Evolutionary conservation across 129 eudicot species (phyloP), one percentile per base, ranked within the genome.

Genomic region (Centella asiatica): DNA sequence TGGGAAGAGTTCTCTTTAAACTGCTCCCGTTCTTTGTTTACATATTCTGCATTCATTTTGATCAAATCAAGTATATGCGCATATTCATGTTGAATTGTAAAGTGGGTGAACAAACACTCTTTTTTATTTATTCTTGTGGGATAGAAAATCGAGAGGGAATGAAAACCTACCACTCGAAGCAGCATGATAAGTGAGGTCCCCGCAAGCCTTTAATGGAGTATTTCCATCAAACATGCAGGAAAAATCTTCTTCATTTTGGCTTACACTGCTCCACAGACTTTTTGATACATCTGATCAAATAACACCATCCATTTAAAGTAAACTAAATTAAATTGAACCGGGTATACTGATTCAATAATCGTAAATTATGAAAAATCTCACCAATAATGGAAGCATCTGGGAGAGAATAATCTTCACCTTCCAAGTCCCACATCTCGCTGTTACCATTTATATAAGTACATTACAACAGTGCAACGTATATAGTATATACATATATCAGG

Each of bases 181-280:
- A 69, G 60, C 81, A 61, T 79, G 77, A 65, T 76, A 83, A 57
- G 85, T 63, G 71, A 85, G 44, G 59, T 86, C 95, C 58, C 88
- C 95, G 48, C 89, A 90, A 51, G 92, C 84, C 66, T 86, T 90
- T 29, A 86, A 74, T 12, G 97, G 97, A 37, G 95, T 90, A 4
- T 90, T 77, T 77, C 74, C 92, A 71, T 86, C 71, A 31, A 89
- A 74, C 69, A 83, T 74, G 28, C 55, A 78, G 22, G 86, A 75
- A 44, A 78, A 58, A 74, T 75, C 86, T 28, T 68, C 78, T 70
- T 69, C 80, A 76, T 78, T 68, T 39, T 75, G 78, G 63, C 59
- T 72, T 29, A 57, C 76, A 69, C 68, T 77, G 57, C 74, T 71
- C 81, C 83, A 78, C 60, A 79, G 39, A 71, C 72, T 74, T 51